Percentiles rank a stretch among this genome's conserved stretches.
These are phyloP conservation scores for Penicillium sumatraense DNA, from an alignment of 2,329 filamentous ascomycete genomes.

Conservation along the genomic window DNA sequence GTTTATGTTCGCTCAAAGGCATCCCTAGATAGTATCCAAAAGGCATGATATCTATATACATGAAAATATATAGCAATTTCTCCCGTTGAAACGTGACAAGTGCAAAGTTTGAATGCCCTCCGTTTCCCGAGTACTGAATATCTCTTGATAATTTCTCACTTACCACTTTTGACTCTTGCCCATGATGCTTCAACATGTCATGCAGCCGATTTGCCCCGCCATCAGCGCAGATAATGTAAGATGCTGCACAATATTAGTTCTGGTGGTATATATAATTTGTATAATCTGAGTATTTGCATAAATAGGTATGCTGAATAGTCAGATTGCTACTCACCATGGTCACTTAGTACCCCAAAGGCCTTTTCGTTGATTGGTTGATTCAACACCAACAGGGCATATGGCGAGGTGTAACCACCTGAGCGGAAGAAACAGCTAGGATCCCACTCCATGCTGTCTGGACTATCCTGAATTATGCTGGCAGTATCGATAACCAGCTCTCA, in stretches of 20 bases:
- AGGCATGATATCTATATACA: too few relatives aligned
- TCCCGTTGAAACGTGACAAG: too few relatives aligned
- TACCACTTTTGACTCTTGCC: conserved; percentile 39
- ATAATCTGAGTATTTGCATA: background rate
- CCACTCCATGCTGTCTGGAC: conserved; percentile 45
- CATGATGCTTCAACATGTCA: conserved; percentile 49
- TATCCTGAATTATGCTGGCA: too few relatives aligned
- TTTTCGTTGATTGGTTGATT: conserved; percentile 63
- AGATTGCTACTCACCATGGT: conserved; percentile 44
- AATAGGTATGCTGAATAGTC: background rate
- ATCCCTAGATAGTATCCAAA: too few relatives aligned
- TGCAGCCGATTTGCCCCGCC: conserved; percentile 83
- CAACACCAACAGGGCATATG: conserved; percentile 60
- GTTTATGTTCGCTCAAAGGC: too few relatives aligned
- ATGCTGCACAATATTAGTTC: conserved; percentile 52
- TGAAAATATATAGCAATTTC: too few relatives aligned
- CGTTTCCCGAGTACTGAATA: too few relatives aligned
- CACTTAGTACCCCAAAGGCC: conserved; percentile 43
- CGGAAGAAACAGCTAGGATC: conserved; percentile 48
- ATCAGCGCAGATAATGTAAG: conserved; percentile 79
- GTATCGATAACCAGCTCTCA: too few relatives aligned
- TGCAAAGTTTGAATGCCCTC: too few relatives aligned
- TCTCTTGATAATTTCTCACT: too few relatives aligned
- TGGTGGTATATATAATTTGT: background rate
- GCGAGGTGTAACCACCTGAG: conserved; percentile 27